Conservation (phyloP, 225 moss, liverwort and hornwort species). For the Pleurozium schreberi region DNA sequence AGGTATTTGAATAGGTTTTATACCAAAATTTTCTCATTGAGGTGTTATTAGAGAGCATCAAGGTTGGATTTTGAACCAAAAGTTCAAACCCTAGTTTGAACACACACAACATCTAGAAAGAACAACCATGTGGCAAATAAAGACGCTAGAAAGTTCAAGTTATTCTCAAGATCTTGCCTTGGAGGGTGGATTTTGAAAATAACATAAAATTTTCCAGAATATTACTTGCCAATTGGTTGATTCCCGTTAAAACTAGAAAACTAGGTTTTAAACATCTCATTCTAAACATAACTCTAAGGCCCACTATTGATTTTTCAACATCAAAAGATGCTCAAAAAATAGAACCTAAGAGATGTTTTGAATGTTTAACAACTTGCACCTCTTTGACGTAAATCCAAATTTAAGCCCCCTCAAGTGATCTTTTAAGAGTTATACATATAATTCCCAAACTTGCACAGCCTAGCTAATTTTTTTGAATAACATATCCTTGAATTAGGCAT, state of each 20-base stretch:
- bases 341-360: fast-evolving
- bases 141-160: too few relatives aligned
- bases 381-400: neutral
- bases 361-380: neutral
- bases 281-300: neutral
- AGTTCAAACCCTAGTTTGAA: too few relatives aligned
- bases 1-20: neutral
- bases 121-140: too few relatives aligned
- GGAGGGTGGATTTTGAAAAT: too few relatives aligned
- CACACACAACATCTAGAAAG: too few relatives aligned
- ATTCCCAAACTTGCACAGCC: too few relatives aligned
- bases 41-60: fast-evolving
- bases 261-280: neutral
- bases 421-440: neutral
- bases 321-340: too few relatives aligned
- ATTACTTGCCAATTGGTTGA: neutral
- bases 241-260: neutral
- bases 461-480: too few relatives aligned
- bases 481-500: too few relatives aligned
- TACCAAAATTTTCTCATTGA: neutral
- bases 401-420: neutral
- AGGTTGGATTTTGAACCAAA: neutral
- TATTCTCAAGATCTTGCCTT: too few relatives aligned
- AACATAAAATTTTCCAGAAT: too few relatives aligned
- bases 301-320: neutral